Base-by-base conservation (phyloP, 2,329 filamentous ascomycete species). In the Alternaria arbusti region DNA sequence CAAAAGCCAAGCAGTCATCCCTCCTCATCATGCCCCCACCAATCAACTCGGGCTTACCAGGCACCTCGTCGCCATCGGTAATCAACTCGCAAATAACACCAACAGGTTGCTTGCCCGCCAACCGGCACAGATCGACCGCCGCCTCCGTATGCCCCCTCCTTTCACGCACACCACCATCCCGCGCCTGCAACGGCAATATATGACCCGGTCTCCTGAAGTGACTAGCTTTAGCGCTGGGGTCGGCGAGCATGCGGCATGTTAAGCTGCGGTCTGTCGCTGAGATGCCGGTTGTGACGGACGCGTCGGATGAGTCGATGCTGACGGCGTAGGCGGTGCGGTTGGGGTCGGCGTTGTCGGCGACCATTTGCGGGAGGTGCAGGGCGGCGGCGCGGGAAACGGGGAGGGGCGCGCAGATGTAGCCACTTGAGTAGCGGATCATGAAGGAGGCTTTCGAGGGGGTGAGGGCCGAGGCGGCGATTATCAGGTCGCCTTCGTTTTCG, bases 401-500 rank as follows among this genome's bases (percentile, higher is more conserved):
- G 65, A 98, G 86, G 15, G 96, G 95, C 0, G 91, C 92, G 88
- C 96, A 98, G 83, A 99, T 90, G 77, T 95, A 89, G 78, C 96
- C 96, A 4, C 93, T 88, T 47, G 92, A 91, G 85, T 97, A 89
- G 75, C 94, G 93, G 80, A 99, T 88, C 87, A 99, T 90, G 85
- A 97, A 99, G 74, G 94, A 93, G 90, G 97, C 96, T 83, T 98
- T 95, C 69, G 92, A 87, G 23, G 94, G 86, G 9, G 95, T 97
- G 68, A 97, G 84, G 74, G 91, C 87, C 70, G 93, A 85, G 66
- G 94, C 95, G 70, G 96, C 93, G 77, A 98, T 96, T 81, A 98
- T 97, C 52, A 99, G 88, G 83, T 99, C 96, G 81, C 94, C 96
- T 86, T 99, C 96, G 81, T 99, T 99, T 82, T 99, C 96, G 81